A percentile compares a stretch with the other conserved stretches of the same genome.
Evolutionary conservation across 2,329 filamentous ascomycete genomes (phyloP).

Genomic region (Fusarium falciforme): DNA sequence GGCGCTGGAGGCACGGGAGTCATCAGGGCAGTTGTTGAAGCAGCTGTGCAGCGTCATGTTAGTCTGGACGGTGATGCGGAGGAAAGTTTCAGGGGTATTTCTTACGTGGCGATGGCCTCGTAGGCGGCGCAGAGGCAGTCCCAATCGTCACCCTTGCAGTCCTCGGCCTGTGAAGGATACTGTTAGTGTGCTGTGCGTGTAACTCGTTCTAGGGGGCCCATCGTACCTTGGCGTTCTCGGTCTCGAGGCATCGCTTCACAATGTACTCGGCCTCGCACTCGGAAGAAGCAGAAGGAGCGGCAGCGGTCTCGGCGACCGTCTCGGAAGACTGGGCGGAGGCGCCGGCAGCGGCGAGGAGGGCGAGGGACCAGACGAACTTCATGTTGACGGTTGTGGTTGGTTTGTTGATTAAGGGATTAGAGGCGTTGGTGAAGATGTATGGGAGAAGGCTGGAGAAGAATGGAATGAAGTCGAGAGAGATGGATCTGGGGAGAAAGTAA

Average conservation of each 20-base stretch:
- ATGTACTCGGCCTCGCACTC: slow-evolving; percentile 60
- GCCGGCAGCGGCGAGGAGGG: slow-evolving; percentile 52
- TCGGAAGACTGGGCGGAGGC: slow-evolving; percentile 47
- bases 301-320: slow-evolving; percentile 34
- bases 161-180: slow-evolving; percentile 43
- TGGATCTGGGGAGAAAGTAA: slow-evolving; percentile 2
- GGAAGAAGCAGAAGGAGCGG: slow-evolving; percentile 45
- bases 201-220: neutral
- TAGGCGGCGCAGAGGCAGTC: slow-evolving; percentile 60
- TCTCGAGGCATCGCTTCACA: slow-evolving; percentile 57
- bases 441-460: neutral
- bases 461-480: slow-evolving; percentile 7
- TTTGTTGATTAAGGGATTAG: neutral
- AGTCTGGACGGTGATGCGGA: neutral
- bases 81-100: slow-evolving; percentile 25
- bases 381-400: slow-evolving; percentile 48
- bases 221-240: slow-evolving; percentile 53
- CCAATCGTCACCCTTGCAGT: slow-evolving; percentile 56
- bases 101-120: slow-evolving; percentile 59
- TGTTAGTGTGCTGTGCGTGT: neutral
- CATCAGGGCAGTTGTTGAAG: slow-evolving; percentile 68
- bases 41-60: slow-evolving; percentile 51
- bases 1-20: slow-evolving; percentile 51
- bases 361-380: slow-evolving; percentile 58
- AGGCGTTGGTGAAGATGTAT: neutral